A percentile compares a stretch with the other conserved stretches of the same genome.
These are phyloP conservation scores for Sclerotinia nivalis DNA, from an alignment of 2,329 filamentous ascomycete species.

Conservation along the genomic window DNA sequence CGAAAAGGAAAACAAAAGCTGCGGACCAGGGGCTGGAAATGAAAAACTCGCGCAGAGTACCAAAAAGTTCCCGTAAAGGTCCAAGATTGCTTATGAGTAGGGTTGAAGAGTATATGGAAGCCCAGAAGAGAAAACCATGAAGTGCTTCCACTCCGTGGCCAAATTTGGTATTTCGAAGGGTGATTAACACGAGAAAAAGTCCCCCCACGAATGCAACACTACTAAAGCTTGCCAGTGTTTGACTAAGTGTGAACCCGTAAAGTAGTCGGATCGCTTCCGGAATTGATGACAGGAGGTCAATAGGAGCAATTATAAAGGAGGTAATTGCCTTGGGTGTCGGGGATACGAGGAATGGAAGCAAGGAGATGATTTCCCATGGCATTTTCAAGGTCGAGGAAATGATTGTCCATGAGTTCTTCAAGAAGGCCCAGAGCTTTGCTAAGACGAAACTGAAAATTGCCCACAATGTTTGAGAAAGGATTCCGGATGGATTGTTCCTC, in stretches of 20 bases:
- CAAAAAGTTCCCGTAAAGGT: not conserved
- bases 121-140: not conserved
- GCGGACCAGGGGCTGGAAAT: slow-evolving; percentile 3
- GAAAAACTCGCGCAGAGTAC: not conserved
- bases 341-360: not conserved
- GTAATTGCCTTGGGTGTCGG: not conserved
- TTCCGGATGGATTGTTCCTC: no score
- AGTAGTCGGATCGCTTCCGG: not conserved
- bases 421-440: not conserved
- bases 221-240: not conserved
- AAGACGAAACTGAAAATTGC: not conserved
- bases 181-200: not conserved
- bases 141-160: not conserved
- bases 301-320: not conserved
- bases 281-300: not conserved
- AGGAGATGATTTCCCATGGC: not conserved
- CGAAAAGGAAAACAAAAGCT: slow-evolving; percentile 24
- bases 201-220: rapidly evolving
- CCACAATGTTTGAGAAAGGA: rapidly evolving
- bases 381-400: not conserved
- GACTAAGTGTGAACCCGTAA: not conserved
- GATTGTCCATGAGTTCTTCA: rapidly evolving
- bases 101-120: not conserved
- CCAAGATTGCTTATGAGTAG: not conserved
- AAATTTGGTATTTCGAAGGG: not conserved